Evolutionary conservation across 805 yeast genomes (phyloP).

Genomic region (Metschnikowia gelsemii): DNA sequence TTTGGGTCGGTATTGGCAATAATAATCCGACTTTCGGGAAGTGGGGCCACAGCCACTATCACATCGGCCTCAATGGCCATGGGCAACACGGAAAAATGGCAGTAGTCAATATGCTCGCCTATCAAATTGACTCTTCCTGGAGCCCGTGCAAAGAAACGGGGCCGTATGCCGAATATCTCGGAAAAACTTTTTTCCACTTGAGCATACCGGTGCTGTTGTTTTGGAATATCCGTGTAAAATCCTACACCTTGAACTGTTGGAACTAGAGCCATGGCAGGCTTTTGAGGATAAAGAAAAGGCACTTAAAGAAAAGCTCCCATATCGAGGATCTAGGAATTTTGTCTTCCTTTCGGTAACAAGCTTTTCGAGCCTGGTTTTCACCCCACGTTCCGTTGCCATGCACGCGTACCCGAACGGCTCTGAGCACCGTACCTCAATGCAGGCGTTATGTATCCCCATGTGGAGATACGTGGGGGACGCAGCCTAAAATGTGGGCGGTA

Average conservation of each 20-base stretch:
- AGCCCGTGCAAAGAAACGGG: slow-evolving; percentile 55
- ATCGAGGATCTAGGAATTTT: not conserved
- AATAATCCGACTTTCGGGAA: slow-evolving; percentile 16
- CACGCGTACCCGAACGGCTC: no score
- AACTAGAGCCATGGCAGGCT: slow-evolving; percentile 18
- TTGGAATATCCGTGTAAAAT: slow-evolving; percentile 34
- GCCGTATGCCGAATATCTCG: slow-evolving; percentile 26
- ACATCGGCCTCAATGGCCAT: slow-evolving; percentile 70
- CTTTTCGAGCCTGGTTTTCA: no score
- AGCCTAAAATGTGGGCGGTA: no score
- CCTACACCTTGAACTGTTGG: slow-evolving; percentile 36
- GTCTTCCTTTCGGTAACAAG: no score
- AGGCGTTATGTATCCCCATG: no score
- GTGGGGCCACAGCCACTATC: slow-evolving; percentile 46
- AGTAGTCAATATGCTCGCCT: slow-evolving; percentile 75
- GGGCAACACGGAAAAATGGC: slow-evolving; percentile 65
- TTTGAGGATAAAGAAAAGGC: not conserved
- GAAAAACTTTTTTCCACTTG: slow-evolving; percentile 26
- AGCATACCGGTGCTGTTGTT: slow-evolving; percentile 30
- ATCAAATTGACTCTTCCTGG: slow-evolving; percentile 78
- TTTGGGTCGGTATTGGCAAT: slow-evolving; percentile 34
- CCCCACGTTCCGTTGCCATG: no score
- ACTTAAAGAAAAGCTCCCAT: not conserved
- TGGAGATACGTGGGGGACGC: no score
- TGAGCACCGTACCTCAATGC: no score